Evolutionary conservation across 768 basidiomycete genomes (phyloP), one percentile per base, ranked within the genome.

Genomic region (Mycena maculata): DNA sequence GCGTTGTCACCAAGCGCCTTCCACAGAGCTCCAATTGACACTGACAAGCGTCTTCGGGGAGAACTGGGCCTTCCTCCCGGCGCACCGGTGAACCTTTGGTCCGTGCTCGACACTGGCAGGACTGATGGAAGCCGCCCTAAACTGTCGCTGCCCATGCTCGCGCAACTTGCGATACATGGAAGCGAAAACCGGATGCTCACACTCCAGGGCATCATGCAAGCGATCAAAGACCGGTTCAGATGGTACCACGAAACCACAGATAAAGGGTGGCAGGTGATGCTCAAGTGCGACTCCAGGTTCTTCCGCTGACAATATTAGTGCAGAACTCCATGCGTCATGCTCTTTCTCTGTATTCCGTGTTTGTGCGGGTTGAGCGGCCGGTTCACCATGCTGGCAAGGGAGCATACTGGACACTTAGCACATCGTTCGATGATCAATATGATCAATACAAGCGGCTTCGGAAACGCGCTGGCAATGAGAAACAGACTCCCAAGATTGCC

Each of bases 121-220:
- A n/a, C 58, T n/a, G n/a, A 50, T 15, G 53, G 36, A 5, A 12
- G 1, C n/a, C 47, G 28, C 11, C 65, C 59, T 4, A 7, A 2
- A n/a, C 2, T 49, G 8, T n/a, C 50, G 16, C 39, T 56, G 30
- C 30, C 20, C 22, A 53, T 73, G 0, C 54, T 81, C 39, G 74
- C 88, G 27, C 84, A 87, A 69, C 79, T 91, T 13, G 91, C 91
- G 0, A 92, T 92, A 38, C 85, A 86, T 57, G 88, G 87, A 0
- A 91, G 88, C 66, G 80, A 82, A 0, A 69, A 72, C 16, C 82
- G 84, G 60, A 83, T 78, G 60, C 79, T 92, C 2, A 90, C 90
- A 0, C 80, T 92, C 0, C 84, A 87, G 48, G 90, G 87, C 60
- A 89, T 92, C 6, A 91, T 89, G 54, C 55, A 69, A 0, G 85